Conservation (phyloP, 257 asterid species). For the Jasminum sambac region DNA sequence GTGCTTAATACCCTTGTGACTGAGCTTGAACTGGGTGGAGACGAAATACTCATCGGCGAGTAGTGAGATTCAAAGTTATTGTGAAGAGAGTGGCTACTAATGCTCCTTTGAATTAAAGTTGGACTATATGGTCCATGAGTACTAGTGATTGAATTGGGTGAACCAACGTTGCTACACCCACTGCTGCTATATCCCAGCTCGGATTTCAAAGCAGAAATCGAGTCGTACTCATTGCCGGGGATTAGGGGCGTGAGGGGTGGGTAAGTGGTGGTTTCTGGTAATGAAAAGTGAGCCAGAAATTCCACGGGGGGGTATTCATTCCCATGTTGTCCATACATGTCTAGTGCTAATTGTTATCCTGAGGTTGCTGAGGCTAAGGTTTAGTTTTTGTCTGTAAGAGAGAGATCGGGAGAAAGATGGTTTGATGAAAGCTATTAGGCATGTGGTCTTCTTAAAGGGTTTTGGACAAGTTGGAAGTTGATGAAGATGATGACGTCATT, state of each 20-base stretch:
- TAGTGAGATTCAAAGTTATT: conserved; percentile 46
- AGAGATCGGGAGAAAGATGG: conserved; percentile 5
- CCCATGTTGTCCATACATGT: conserved; percentile 57
- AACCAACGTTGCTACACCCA: conserved; percentile 71
- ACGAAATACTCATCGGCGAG: conserved; percentile 35
- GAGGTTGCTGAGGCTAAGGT: conserved; percentile 9
- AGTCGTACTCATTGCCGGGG: conserved; percentile 52
- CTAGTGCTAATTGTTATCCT: background rate
- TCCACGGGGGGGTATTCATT: conserved; percentile 37
- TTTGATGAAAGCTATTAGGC: conserved; percentile 34
- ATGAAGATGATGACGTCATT: conserved; percentile 63
- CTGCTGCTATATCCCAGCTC: conserved; percentile 57
- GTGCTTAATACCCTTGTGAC: conserved; percentile 64
- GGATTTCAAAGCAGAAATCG: conserved; percentile 45
- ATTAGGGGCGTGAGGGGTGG: conserved; percentile 40
- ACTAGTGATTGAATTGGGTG: conserved; percentile 47
- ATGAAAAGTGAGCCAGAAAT: conserved; percentile 32
- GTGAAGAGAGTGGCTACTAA: conserved; percentile 63
- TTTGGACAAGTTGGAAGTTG: conserved; percentile 51
- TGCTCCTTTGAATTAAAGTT: conserved; percentile 57
- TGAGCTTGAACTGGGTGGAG: conserved; percentile 46
- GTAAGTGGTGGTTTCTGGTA: conserved; percentile 15
- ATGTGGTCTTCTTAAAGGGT: conserved; percentile 52
- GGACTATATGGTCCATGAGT: conserved; percentile 29
- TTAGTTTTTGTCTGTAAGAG: conserved; percentile 17